Percentiles rank a stretch among this genome's conserved stretches.
Evolutionary conservation across 257 asterid genomes (phyloP).

Genomic region (Asclepias syriaca): DNA sequence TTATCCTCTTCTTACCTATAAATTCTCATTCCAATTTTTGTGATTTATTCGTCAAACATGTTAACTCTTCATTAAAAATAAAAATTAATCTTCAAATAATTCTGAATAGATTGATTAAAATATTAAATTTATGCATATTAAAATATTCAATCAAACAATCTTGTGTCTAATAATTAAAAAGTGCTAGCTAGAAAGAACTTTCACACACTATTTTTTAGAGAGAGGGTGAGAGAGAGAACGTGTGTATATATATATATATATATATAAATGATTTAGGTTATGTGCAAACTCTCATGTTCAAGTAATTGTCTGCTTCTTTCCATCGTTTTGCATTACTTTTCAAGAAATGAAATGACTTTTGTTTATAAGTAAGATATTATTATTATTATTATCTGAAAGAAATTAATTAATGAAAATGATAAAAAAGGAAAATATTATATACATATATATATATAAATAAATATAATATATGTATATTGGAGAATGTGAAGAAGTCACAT

Average conservation of each 20-base stretch:
- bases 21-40: too few relatives aligned
- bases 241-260: too few relatives aligned
- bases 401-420: background rate
- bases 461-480: too few relatives aligned
- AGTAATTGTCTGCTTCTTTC: background rate
- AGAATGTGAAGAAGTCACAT: background rate
- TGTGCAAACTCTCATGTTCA: background rate
- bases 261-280: background rate
- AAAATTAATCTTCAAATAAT: too few relatives aligned
- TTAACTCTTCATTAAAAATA: too few relatives aligned
- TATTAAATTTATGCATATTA: too few relatives aligned
- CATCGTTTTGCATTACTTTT: background rate
- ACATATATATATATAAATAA: too few relatives aligned
- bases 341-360: background rate
- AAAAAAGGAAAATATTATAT: background rate
- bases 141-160: too few relatives aligned
- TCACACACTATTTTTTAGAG: background rate
- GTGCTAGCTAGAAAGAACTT: background rate
- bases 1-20: too few relatives aligned
- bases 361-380: background rate
- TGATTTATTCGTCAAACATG: too few relatives aligned
- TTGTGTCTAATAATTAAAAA: background rate
- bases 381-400: background rate
- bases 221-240: too few relatives aligned
- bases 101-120: too few relatives aligned